Percentiles rank a stretch among this genome's conserved stretches.
phyloP scores from a whole-genome alignment of 2,329 filamentous ascomycete genomes.

The Aspergillus sp. region DNA sequence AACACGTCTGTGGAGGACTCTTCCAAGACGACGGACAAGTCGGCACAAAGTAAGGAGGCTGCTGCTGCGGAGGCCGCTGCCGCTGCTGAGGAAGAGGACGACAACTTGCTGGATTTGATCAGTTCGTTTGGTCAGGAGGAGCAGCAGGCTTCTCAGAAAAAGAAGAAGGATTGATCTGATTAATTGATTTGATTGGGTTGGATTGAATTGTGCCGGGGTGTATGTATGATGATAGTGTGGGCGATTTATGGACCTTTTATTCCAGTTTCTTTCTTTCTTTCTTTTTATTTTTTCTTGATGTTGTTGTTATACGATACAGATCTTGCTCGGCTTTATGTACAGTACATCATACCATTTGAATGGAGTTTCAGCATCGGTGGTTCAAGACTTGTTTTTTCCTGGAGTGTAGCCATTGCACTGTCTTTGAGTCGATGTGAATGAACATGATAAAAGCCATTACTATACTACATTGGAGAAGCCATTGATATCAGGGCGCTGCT shows the following conservation, averaged over 20 bases:
- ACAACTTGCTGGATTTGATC: conserved; percentile 61
- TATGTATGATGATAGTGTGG: not conserved
- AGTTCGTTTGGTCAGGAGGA: conserved; percentile 51
- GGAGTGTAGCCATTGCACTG: not conserved
- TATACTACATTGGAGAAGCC: not conserved
- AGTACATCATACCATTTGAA: conserved; percentile 21
- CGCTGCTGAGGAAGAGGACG: conserved; percentile 52
- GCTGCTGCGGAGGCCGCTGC: conserved; percentile 38
- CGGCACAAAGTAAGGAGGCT: conserved; percentile 30
- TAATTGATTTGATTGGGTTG: not conserved
- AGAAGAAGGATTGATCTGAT: conserved; percentile 38
- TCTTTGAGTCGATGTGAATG: not conserved
- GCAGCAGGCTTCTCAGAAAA: conserved; percentile 30
- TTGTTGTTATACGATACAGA: conserved; percentile 10
- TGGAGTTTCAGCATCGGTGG: conserved; percentile 13
- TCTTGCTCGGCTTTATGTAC: conserved; percentile 13
- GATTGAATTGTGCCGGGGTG: not conserved
- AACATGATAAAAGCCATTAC: not conserved
- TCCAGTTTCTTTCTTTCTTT: no score
- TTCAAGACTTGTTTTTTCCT: not conserved
- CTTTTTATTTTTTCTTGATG: not conserved
- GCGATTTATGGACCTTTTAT: not conserved
- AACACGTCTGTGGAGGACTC: conserved; percentile 35
- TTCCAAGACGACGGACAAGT: conserved; percentile 22
- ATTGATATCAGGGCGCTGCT: conserved; percentile 13